These are phyloP conservation scores for Diaporthe longicolla DNA, from an alignment of 2,329 filamentous ascomycete genomes.

Conservation along the genomic window DNA sequence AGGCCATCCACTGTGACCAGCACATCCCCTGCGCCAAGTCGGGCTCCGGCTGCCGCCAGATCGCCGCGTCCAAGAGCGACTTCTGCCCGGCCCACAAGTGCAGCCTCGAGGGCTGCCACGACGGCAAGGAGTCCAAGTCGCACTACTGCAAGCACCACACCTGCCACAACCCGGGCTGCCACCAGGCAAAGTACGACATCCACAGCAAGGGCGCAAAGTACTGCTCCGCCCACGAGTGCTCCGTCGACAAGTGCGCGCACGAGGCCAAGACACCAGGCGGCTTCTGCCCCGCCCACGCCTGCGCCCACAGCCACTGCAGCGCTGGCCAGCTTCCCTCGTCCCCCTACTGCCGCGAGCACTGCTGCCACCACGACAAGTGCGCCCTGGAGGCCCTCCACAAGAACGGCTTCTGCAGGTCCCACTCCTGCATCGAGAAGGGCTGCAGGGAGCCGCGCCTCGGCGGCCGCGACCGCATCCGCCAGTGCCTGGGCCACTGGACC, in stretches of 20 bases:
- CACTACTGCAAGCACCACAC: slow-evolving; percentile 39
- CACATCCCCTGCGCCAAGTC: slow-evolving; percentile 31
- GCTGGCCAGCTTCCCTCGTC: not conserved
- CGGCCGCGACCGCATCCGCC: slow-evolving; percentile 18
- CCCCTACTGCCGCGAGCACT: slow-evolving; percentile 29
- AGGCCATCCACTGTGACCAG: slow-evolving; percentile 33
- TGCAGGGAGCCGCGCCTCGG: slow-evolving; percentile 31
- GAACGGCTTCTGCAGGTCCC: slow-evolving; percentile 37
- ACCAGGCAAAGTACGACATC: slow-evolving; percentile 37
- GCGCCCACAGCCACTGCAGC: slow-evolving; percentile 34
- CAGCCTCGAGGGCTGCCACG: slow-evolving; percentile 32
- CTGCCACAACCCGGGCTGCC: slow-evolving; percentile 30
- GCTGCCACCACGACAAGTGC: slow-evolving; percentile 33
- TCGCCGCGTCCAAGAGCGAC: slow-evolving; percentile 1
- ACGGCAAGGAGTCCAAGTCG: slow-evolving; percentile 25
- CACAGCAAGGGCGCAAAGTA: slow-evolving; percentile 29
- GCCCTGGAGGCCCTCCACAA: slow-evolving; percentile 12
- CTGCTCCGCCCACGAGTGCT: slow-evolving; percentile 39
- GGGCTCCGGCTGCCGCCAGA: slow-evolving; percentile 29
- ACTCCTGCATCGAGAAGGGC: slow-evolving; percentile 21
- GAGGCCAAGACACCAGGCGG: slow-evolving; percentile 20
- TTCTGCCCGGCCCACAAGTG: slow-evolving; percentile 40
- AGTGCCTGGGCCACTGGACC: slow-evolving; percentile 36
- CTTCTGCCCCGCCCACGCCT: slow-evolving; percentile 34
- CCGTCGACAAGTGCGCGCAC: slow-evolving; percentile 7